Base-by-base conservation (phyloP, 2,329 filamentous ascomycete species). In the Aspergillus neoniger region DNA sequence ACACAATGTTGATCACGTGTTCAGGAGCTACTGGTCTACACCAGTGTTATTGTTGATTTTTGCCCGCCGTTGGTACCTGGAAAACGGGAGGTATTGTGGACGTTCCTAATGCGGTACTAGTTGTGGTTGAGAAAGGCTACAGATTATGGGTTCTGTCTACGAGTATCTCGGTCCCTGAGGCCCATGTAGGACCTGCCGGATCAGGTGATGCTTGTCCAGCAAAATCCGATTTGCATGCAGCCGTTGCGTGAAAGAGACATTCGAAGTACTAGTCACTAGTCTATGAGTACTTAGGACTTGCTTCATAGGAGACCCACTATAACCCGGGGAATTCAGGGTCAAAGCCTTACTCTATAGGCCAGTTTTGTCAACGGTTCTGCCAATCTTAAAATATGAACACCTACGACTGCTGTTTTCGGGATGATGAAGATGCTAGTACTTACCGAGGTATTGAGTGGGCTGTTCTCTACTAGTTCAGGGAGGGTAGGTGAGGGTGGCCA, bases 151-250 rank as follows among this genome's bases (percentile, higher is more conserved):
- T 23, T 57, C 10, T 23, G 21, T 44, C 19, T 23, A 44, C 41
- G 19, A 14, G 19, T 21, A 44, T 23, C 8, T 44, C 5, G 41
- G 39, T 43, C n/a, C n/a, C 39, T 43, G 39, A n/a, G 17, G n/a
- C 8, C 32, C n/a, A 48, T 56, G 59, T 44, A 61, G 56, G 59
- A 62, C 62, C 59, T 64, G 56, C 62, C 62, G 55, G 21, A 58
- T 64, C 52, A 41, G 59, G 62, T 55, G 49, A 50, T 25, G 19
- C 50, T 54, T 17, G 15, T 10, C 15, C 36, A 43, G 52, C 17
- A 21, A 43, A 17, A 19, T 9, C 19, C 23, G 10, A 17, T 25
- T 50, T 50, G 47, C 47, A 28, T 12, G 23, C 25, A 30, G 47
- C 47, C 47, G 15, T 50, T 50, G 23, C 8, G 44, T 28, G 32